A percentile compares a stretch with the other conserved stretches of the same genome.
Evolutionary conservation across 345 rosid species (phyloP).

Genomic region (Euclidium syriacum): DNA sequence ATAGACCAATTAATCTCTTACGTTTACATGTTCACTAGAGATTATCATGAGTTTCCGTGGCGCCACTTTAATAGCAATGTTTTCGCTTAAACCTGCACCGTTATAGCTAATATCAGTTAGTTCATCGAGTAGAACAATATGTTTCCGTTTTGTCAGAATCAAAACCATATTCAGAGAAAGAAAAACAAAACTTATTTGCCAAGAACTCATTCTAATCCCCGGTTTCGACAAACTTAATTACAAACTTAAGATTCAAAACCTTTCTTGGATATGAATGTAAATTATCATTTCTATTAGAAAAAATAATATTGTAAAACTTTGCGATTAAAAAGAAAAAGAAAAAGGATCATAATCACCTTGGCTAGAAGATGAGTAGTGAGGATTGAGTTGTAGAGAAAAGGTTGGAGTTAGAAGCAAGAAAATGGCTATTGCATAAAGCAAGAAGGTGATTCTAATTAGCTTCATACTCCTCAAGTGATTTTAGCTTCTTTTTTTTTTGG

Average conservation of each 20-base stretch:
- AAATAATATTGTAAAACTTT: background rate
- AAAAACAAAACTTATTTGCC: no score
- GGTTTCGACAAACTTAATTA: no score
- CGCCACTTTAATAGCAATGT: background rate
- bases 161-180: background rate
- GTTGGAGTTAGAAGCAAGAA: slow-evolving; percentile 8
- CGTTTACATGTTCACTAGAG: slow-evolving; percentile 17
- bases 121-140: background rate
- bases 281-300: no score
- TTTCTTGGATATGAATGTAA: no score
- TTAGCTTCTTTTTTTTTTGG: no score
- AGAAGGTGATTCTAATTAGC: slow-evolving; percentile 13
- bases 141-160: background rate
- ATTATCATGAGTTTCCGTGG: slow-evolving; percentile 24
- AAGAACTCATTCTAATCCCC: background rate
- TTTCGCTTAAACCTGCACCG: slow-evolving; percentile 8
- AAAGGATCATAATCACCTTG: slow-evolving; percentile 9
- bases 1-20: background rate
- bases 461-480: slow-evolving; percentile 16
- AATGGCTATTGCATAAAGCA: slow-evolving; percentile 16
- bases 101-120: background rate
- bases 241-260: no score
- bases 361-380: slow-evolving; percentile 16
- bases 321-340: background rate
- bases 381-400: slow-evolving; percentile 17